Evolutionary conservation across 768 basidiomycete genomes (phyloP), one percentile per base, ranked within the genome.

Genomic region (Auricularia sp.): DNA sequence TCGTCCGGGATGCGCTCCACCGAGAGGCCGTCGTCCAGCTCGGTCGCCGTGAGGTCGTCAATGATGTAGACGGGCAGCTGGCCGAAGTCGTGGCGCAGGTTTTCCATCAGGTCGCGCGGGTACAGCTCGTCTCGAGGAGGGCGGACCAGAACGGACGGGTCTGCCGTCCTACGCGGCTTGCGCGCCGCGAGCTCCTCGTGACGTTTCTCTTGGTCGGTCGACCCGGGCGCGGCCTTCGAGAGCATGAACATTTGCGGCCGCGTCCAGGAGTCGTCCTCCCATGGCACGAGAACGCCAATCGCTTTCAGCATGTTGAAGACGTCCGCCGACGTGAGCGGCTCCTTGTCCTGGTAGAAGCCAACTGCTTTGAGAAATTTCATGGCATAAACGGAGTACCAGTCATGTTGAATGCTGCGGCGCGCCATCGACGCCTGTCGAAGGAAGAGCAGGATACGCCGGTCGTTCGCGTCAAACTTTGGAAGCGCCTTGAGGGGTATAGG

Each of bases 1-100:
- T 89, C 84, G 3, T 76, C 75, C 3, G 81, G 78, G 36, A 87
- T 80, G n/a, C 75, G 71, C 67, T 96, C 90, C 36, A 98, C 71
- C 1, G 94, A 95, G 36, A 99, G 70, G 2, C 93, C 97, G 72
- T 99, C 97, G 71, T 99, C 97, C 23, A 98, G 81, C 71, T 99
- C 97, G 69, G 88, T 75, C 0, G 97, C 94, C 6, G 70, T 72
- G 0, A 78, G 67, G 66, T 92, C 90, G 70, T 99, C 97, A 63
- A 99, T 86, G 21, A 95, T 87, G 72, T 87, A 98, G 3, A 93
- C 91, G 0, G 84, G 84, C 67, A 88, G 71, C 66, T 87, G 71
- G 33, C 90, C 92, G 74, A 93, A 96, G 73, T 98, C 95, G 71
- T 91, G 88, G 2, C 95, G 88, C 4, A 93, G 72, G 23, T 81